phyloP scores from a whole-genome alignment of 75 land plant species.

The Chamaecyparis obtusa region DNA sequence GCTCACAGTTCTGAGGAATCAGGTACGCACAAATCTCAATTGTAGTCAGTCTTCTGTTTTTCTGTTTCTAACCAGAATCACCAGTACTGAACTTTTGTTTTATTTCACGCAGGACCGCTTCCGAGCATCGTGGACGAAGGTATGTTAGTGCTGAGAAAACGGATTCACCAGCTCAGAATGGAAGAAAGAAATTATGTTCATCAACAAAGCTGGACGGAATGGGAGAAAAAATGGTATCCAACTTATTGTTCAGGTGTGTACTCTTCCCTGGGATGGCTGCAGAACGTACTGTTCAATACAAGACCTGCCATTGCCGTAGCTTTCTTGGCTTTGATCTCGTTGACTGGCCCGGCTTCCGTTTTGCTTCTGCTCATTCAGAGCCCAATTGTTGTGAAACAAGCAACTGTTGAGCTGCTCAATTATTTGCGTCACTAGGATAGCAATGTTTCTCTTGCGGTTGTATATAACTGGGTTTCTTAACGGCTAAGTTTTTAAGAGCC shows the following conservation, averaged over 20 bases:
- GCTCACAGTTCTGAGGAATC: not conserved
- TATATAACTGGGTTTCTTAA: no score
- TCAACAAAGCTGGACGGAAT: slow-evolving; percentile 38
- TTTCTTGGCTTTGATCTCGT: slow-evolving; percentile 8
- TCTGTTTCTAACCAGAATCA: not conserved
- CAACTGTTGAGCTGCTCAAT: not conserved
- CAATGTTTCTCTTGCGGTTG: no score
- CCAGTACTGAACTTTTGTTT: not conserved
- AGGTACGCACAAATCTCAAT: not conserved
- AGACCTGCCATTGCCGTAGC: slow-evolving; percentile 31
- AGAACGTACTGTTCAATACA: slow-evolving; percentile 29
- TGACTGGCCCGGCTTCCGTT: slow-evolving; percentile 26
- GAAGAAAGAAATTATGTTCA: slow-evolving; percentile 23
- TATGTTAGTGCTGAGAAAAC: slow-evolving; percentile 32
- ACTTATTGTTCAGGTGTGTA: slow-evolving; percentile 27
- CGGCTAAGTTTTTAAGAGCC: no score
- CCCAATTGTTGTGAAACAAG: not conserved
- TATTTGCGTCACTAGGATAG: no score
- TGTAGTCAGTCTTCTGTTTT: not conserved
- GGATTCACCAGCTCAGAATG: slow-evolving; percentile 40
- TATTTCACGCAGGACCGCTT: not conserved
- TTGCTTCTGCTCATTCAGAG: not conserved
- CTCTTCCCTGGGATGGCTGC: slow-evolving; percentile 25
- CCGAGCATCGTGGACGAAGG: slow-evolving; percentile 25
- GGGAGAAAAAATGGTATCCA: slow-evolving; percentile 36